These are phyloP conservation scores for Macrophomina phaseolina DNA, from an alignment of 2,329 filamentous ascomycete genomes.

Conservation along the genomic window DNA sequence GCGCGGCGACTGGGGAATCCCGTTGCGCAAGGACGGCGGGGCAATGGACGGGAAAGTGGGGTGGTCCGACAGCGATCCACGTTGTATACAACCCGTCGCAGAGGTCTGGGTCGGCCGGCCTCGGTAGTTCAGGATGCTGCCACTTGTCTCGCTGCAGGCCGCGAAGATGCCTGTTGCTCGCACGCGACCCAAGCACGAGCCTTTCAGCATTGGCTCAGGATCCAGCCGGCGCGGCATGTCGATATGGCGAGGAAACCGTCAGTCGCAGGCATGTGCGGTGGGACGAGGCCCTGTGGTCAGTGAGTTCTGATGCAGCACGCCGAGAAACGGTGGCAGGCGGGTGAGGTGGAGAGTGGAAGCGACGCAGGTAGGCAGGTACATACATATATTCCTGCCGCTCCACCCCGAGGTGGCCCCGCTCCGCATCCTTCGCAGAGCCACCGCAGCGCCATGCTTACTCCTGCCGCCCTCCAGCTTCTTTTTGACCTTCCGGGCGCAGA, in stretches of 20 bases:
- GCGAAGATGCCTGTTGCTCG: background rate
- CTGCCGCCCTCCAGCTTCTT: background rate
- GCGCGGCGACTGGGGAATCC: background rate
- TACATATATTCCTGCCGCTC: conserved; percentile 3
- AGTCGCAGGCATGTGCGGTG: background rate
- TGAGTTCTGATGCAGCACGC: background rate
- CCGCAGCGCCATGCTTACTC: conserved; percentile 6
- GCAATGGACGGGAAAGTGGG: background rate
- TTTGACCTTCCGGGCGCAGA: background rate
- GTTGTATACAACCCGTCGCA: background rate
- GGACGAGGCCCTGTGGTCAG: too few species aligned
- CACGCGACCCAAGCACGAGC: background rate
- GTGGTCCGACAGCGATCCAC: background rate
- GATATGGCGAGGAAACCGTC: background rate
- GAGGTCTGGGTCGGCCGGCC: background rate
- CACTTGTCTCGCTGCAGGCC: background rate
- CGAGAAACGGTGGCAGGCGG: background rate
- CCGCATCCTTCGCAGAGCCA: background rate
- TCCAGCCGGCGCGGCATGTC: background rate
- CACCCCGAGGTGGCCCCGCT: conserved; percentile 5
- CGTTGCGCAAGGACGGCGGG: background rate
- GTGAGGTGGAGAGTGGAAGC: conserved; percentile 10
- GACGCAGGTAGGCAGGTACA: background rate
- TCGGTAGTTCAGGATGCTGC: background rate
- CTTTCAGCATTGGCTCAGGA: background rate